A percentile compares a stretch with the other conserved stretches of the same genome.
Evolutionary conservation across 805 yeast species (phyloP).

Genomic region (Hanseniaspora osmophila): DNA sequence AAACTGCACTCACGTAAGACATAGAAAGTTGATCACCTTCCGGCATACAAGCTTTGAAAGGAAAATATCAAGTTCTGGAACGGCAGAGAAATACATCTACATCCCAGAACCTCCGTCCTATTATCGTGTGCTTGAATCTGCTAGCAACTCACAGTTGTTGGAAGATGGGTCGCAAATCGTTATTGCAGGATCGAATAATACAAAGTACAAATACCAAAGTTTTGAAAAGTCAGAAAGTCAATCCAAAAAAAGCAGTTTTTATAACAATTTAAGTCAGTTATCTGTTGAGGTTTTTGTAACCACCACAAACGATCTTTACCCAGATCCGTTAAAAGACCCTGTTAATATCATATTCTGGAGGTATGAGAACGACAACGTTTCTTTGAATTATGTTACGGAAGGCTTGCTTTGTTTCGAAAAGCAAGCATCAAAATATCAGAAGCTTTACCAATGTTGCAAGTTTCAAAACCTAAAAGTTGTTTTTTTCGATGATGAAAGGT

Average conservation of each 20-base stretch:
- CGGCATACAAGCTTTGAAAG: conserved; percentile 10
- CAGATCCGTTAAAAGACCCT: conserved; percentile 55
- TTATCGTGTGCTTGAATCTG: conserved; percentile 17
- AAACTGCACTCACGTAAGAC: conserved; percentile 24
- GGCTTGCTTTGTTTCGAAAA: not conserved
- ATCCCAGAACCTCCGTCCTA: conserved; percentile 34
- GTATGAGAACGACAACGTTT: conserved; percentile 20
- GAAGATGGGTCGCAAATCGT: not conserved
- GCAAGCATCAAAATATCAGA: not conserved
- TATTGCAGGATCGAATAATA: not conserved
- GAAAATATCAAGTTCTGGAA: not conserved
- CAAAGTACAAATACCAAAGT: not conserved
- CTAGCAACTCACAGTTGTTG: not conserved
- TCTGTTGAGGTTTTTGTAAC: conserved; percentile 56
- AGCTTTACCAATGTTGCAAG: not conserved
- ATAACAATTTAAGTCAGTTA: conserved; percentile 40
- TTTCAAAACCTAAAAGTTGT: conserved; percentile 20
- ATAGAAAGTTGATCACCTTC: conserved; percentile 17
- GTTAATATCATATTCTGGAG: conserved; percentile 52
- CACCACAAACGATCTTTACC: conserved; percentile 33
- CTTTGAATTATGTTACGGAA: not conserved
- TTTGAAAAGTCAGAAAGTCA: conserved; percentile 1
- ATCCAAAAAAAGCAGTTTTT: conserved; percentile 25
- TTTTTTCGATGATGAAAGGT: conserved; percentile 38
- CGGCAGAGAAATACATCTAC: conserved; percentile 31